phyloP scores from a whole-genome alignment of 495 filamentous ascomycete genomes.

The Mytilinidion resinicola region DNA sequence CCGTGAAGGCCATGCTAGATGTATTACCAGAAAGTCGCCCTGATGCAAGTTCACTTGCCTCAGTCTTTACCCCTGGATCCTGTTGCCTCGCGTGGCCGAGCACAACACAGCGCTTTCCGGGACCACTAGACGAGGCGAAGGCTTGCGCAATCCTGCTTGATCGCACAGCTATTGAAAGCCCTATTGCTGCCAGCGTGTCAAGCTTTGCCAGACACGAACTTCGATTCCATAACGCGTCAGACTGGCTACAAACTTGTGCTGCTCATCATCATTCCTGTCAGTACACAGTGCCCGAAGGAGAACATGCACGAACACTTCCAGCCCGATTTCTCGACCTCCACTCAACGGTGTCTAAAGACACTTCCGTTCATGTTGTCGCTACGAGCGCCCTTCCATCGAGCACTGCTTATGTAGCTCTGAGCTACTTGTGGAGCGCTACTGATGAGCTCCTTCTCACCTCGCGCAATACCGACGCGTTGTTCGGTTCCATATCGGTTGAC shows the following conservation, averaged over 20 bases:
- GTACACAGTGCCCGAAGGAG: conserved; percentile 2
- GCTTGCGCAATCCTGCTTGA: conserved; percentile 15
- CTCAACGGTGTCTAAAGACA: not conserved
- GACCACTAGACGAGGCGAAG: conserved; percentile 16
- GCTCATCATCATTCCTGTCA: conserved; percentile 5
- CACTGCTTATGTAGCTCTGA: conserved; percentile 10
- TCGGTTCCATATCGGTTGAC: not conserved
- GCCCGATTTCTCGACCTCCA: conserved; percentile 20
- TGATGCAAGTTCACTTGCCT: conserved; percentile 13
- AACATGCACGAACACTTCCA: conserved; percentile 3
- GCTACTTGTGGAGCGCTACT: conserved; percentile 10
- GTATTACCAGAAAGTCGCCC: conserved; percentile 14
- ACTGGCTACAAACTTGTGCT: conserved; percentile 21
- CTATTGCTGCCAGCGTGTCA: no score
- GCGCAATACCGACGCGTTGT: not conserved
- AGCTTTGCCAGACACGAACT: not conserved
- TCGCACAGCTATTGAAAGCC: no score
- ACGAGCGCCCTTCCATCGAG: conserved; percentile 4
- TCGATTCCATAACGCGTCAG: not conserved
- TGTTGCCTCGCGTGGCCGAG: conserved; percentile 26
- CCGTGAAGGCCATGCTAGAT: conserved; percentile 20
- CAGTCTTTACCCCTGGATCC: conserved; percentile 21
- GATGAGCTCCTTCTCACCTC: not conserved
- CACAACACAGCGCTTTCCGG: conserved; percentile 14
- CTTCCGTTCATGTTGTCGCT: conserved; percentile 11